Base-by-base conservation (phyloP, 768 basidiomycete species). In the Leccinum imitatum region DNA sequence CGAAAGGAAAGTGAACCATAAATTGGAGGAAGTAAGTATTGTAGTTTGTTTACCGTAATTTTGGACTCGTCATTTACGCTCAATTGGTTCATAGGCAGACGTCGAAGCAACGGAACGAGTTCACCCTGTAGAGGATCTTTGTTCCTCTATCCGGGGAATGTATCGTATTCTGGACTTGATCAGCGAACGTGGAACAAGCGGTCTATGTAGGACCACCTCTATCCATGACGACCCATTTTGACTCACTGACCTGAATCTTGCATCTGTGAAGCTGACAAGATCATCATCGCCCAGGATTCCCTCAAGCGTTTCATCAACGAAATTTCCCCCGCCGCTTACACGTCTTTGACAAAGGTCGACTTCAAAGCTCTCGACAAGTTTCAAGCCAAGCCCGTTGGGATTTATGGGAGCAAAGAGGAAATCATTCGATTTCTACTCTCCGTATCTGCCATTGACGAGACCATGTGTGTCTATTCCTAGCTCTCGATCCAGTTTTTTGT, bases 201-300 rank as follows among this genome's bases (percentile, higher is more conserved):
- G 84, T 7, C 71, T 85, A 50, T 84, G 85, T 84, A 68, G 56
- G 73, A 37, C 56, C 13, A 39, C 41, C 17, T 25, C 14, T 11
- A 37, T 17, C 11, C 11, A 31, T 19, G 25, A 21, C 10, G 4
- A 53, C 13, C 35, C 33, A 7, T 19, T 31, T 48, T 52, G 11
- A 23, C 17, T 35, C 13, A 7, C 35, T 41, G n/a, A 8, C 17
- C 47, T 50, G 11, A 23, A 14, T 35, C 63, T 63, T 21, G 65
- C 48, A 19, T 27, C 31, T 19, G 4, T 56, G n/a, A 60, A 85
- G 85, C 85, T 19, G 85, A 85, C 65, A 87, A 87, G 67, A 78
- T 87, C 51, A 81, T 87, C 66, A 87, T 87, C 35, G 74, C 75
- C 5, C 83, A 86, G 65, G 77, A 79, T 10, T 80, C 82, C 4